Percentiles rank a stretch among this genome's conserved stretches.
Evolutionary conservation across 257 asterid genomes (phyloP).

Genomic region (Craterostigma plantagineum): DNA sequence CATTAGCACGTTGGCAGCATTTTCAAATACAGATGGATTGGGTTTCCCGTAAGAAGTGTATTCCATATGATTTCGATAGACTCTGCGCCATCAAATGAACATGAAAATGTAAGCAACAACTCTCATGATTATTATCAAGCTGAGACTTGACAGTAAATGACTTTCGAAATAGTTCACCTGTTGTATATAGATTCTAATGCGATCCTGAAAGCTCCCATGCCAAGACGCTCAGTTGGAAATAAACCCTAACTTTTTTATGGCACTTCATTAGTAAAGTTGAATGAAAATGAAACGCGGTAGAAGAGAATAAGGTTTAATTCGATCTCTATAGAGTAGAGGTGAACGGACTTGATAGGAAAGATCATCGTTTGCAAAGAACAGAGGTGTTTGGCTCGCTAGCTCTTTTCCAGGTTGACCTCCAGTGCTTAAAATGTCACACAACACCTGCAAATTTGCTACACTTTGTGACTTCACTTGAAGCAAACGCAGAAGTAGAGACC

Average conservation of each 20-base stretch:
- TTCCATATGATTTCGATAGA: constrained; percentile 37
- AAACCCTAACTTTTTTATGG: constrained; percentile 33
- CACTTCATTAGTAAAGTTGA: not conserved
- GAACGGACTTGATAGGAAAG: constrained; percentile 73
- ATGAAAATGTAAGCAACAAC: not conserved
- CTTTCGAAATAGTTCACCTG: constrained; percentile 24
- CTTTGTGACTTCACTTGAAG: constrained; percentile 8
- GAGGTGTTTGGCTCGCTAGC: constrained; percentile 59
- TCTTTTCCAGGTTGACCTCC: constrained; percentile 91
- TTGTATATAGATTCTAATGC: constrained; percentile 80
- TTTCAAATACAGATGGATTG: constrained; percentile 48
- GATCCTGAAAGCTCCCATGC: constrained; percentile 97
- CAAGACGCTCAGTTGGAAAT: constrained; percentile 87
- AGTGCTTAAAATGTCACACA: constrained; percentile 85
- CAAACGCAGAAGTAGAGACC: not conserved
- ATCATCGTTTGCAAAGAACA: constrained; percentile 81
- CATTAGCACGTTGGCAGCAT: constrained; percentile 51
- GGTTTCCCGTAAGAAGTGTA: constrained; percentile 87
- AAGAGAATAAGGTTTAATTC: not conserved
- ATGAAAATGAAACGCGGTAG: not conserved
- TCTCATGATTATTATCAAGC: not conserved
- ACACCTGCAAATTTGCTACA: constrained; percentile 31
- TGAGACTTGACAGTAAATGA: constrained; percentile 1
- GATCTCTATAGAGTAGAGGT: not conserved
- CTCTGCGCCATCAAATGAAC: constrained; percentile 19